These are phyloP conservation scores for Penstemon barbatus DNA, from an alignment of 257 asterid genomes.

Conservation along the genomic window DNA sequence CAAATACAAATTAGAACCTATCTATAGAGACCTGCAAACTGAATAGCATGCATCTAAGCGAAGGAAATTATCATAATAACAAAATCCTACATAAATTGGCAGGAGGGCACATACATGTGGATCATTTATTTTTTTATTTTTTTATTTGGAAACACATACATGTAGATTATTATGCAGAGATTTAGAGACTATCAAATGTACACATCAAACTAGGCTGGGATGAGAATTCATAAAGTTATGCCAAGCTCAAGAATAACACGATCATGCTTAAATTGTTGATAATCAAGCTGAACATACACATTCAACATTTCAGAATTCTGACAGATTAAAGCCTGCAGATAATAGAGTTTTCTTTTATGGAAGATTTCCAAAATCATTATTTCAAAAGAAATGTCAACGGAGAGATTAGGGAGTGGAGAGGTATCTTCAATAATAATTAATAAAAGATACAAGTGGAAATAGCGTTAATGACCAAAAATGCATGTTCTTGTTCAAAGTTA, in stretches of 20 bases:
- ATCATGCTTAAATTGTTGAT: neutral
- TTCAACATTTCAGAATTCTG: neutral
- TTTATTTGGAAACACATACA: neutral
- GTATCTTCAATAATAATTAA: neutral
- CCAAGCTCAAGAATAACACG: neutral
- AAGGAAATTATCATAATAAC: constrained; percentile 14
- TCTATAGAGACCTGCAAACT: neutral
- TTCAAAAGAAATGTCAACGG: constrained; percentile 9
- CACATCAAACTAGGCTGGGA: constrained; percentile 11
- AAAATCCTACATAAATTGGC: neutral
- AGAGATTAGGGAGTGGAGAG: neutral
- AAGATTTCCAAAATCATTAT: neutral
- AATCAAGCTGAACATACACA: neutral
- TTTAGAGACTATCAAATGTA: constrained; percentile 4
- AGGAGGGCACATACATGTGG: neutral
- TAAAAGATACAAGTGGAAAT: neutral
- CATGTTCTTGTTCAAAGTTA: constrained; percentile 1
- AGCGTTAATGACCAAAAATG: neutral
- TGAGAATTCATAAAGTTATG: constrained; percentile 9
- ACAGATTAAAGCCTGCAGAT: neutral
- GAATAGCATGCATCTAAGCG: neutral
- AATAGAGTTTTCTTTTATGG: neutral
- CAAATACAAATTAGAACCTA: constrained; percentile 13
- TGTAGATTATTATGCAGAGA: neutral
- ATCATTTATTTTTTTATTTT: neutral